Evolutionary conservation across 148 eudicot species (phyloP).

Genomic region (Suaeda aralocaspica): DNA sequence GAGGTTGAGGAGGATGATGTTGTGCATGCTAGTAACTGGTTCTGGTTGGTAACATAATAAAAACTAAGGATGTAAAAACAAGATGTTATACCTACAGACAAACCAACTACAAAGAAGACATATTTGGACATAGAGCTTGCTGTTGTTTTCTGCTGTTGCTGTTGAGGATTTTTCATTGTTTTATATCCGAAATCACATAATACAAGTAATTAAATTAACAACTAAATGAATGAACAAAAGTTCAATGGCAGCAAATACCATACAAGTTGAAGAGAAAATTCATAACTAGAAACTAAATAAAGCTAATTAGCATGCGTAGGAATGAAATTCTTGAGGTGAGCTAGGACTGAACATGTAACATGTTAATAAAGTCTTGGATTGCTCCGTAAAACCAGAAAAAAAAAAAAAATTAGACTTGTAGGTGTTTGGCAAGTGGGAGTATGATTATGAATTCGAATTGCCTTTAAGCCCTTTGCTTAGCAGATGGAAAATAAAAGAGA

Average conservation of each 20-base stretch:
- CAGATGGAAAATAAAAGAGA: too few species aligned
- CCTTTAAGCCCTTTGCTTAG: too few species aligned
- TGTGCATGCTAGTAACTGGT: conserved; percentile 2
- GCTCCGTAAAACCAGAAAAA: not conserved
- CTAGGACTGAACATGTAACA: not conserved
- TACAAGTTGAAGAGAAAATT: not conserved
- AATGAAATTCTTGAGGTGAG: not conserved
- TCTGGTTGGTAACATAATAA: not conserved
- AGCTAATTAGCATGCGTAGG: not conserved
- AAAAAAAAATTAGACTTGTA: not conserved
- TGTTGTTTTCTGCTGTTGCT: conserved; percentile 1
- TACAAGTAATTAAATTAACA: not conserved
- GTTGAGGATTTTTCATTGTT: not conserved
- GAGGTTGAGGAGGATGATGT: not conserved
- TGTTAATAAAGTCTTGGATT: conserved; percentile 4
- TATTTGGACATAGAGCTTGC: not conserved
- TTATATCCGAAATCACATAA: not conserved
- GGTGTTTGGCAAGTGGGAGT: too few species aligned
- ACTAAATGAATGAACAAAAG: not conserved
- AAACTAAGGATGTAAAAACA: conserved; percentile 13
- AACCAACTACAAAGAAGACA: conserved; percentile 1
- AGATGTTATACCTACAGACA: conserved; percentile 13
- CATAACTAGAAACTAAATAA: not conserved
- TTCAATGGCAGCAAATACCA: not conserved
- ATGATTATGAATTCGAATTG: too few species aligned